Evolutionary conservation across 257 asterid species (phyloP), one percentile per base, ranked within the genome.

Genomic region (Nemophila menziesii): DNA sequence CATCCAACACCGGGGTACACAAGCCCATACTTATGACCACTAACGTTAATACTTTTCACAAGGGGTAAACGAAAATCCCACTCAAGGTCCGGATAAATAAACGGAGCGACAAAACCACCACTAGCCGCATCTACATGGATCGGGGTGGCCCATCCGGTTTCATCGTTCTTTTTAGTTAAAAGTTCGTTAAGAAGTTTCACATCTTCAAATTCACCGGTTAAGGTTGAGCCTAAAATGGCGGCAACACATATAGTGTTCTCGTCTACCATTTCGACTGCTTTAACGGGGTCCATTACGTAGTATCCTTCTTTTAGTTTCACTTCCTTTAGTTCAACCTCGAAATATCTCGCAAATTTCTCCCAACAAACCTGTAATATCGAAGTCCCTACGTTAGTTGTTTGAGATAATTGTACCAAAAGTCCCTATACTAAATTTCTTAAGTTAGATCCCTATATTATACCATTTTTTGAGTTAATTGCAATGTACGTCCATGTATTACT

Each of bases 61-160:
- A 78, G 52, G 0, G 92, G 79, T 29, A 78, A 60, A n/a, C 86
- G 79, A 46, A 82, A 82, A 72, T 82, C 94, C 94, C 94, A 82
- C 43, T 73, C 79, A 0, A 78, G 81, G 17, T 82, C 92, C 17
- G 81, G 86, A 55, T 57, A 73, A 16, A 82, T 49, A 47, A 82
- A 82, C 4, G 94, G 94, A 23, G 86, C 92, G 17, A 82, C 59
- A 44, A 82, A 82, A 19, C 94, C 94, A 52, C 94, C 92, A 49
- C 94, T 78, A 9, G 94, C 94, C 7, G 94, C 94, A 73, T 82
- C 92, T 8, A 82, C 92, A 48, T 82, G 94, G 26, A 82, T 82
- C 0, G 92, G 92, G 16, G 79, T 75, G 59, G 70, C 70, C 92
- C 92, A 75, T 18, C 86, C 86, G 13, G 92, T 75, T 62, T 73